A percentile compares a stretch with the other conserved stretches of the same genome.
These are phyloP conservation scores for Sphaerulina musiva DNA, from an alignment of 2,329 filamentous ascomycete species.

Conservation along the genomic window DNA sequence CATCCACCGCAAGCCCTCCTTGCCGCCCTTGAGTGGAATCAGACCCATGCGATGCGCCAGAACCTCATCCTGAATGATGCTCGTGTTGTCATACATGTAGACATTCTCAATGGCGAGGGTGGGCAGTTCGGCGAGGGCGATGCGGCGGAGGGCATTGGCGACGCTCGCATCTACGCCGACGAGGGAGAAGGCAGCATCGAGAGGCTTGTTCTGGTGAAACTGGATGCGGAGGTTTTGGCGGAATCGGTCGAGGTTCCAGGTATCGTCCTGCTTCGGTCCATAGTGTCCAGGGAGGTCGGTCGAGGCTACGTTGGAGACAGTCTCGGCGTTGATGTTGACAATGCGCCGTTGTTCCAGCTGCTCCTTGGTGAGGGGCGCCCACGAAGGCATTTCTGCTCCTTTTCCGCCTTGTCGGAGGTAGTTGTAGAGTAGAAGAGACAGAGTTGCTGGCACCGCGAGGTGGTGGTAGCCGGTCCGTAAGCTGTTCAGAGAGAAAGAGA, in stretches of 20 bases:
- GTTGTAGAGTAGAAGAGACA: background rate
- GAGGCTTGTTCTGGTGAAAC: conserved; percentile 75
- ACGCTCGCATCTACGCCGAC: conserved; percentile 86
- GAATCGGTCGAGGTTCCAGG: conserved; percentile 71
- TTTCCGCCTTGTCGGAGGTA: background rate
- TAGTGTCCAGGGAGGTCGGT: conserved; percentile 90
- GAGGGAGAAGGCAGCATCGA: conserved; percentile 81
- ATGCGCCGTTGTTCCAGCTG: conserved; percentile 65
- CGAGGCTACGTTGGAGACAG: conserved; percentile 78
- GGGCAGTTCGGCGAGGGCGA: conserved; percentile 88
- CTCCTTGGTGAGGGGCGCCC: conserved; percentile 42
- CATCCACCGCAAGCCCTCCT: conserved; percentile 72
- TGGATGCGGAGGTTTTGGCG: conserved; percentile 63
- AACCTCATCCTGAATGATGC: conserved; percentile 95
- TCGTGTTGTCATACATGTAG: conserved; percentile 93
- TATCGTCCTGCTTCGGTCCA: conserved; percentile 71
- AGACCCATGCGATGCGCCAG: conserved; percentile 84
- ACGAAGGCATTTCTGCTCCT: conserved; percentile 25
- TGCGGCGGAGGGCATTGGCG: conserved; percentile 94
- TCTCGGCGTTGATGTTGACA: conserved; percentile 82
- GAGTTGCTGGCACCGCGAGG: background rate
- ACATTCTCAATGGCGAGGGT: conserved; percentile 91
- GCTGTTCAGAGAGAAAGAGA: conserved; percentile 3
- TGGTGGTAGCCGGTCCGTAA: no score
- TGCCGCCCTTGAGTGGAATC: conserved; percentile 76